Evolutionary conservation across 2,329 filamentous ascomycete genomes (phyloP).

Genomic region (Pestalotiopsis sp.): DNA sequence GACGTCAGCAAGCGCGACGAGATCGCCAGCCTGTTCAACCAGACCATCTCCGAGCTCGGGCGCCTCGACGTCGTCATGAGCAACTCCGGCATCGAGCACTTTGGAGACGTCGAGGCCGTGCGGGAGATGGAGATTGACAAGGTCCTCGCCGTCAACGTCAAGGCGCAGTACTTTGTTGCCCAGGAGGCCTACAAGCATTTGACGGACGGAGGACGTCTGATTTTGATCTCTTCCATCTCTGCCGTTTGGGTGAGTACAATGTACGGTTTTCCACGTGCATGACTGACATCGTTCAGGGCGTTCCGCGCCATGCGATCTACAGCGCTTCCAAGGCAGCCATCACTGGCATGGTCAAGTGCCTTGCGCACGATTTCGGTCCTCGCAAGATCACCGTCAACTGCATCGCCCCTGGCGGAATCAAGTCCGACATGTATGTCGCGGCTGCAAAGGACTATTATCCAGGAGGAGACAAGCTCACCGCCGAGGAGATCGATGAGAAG

Average conservation of each 20-base stretch:
- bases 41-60: neutral
- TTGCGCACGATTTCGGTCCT: conserved; percentile 9
- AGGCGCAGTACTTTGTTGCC: conserved; percentile 65
- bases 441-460: conserved; percentile 17
- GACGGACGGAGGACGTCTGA: conserved; percentile 62
- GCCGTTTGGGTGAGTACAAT: conserved; percentile 31
- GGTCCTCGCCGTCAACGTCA: conserved; percentile 62
- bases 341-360: conserved; percentile 32
- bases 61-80: neutral
- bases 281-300: conserved; percentile 4
- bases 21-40: neutral
- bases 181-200: conserved; percentile 65
- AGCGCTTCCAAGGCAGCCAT: conserved; percentile 38
- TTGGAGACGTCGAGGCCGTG: neutral
- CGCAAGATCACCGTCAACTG: conserved; percentile 24
- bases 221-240: conserved; percentile 66
- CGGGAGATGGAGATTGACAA: conserved; percentile 60
- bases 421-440: conserved; percentile 16
- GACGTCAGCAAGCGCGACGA: conserved; percentile 34
- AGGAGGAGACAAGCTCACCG: conserved; percentile 4
- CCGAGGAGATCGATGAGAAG: conserved; percentile 15
- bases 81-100: neutral
- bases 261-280: neutral
- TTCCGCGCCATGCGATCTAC: conserved; percentile 37
- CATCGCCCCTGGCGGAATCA: conserved; percentile 20